These are phyloP conservation scores for Teunomyces atbi DNA, from an alignment of 805 yeast species.

Conservation along the genomic window DNA sequence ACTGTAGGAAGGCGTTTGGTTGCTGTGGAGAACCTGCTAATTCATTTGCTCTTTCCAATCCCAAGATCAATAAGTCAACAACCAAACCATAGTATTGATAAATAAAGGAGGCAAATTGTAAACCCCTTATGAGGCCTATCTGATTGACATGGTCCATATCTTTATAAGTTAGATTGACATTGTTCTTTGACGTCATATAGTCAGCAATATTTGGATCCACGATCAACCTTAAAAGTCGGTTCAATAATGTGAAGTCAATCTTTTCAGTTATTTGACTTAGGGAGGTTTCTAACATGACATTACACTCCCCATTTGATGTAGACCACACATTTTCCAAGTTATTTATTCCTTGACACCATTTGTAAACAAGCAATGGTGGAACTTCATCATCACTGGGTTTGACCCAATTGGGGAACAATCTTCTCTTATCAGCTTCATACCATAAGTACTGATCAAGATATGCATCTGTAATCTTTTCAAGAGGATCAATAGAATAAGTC, in stretches of 20 bases:
- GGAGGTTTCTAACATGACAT: conserved; percentile 80
- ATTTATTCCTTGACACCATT: conserved; percentile 91
- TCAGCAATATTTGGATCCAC: conserved; percentile 93
- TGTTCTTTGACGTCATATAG: conserved; percentile 88
- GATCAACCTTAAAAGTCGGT: conserved; percentile 73
- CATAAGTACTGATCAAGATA: conserved; percentile 92
- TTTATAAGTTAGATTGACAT: conserved; percentile 75
- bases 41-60: conserved; percentile 83
- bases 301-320: conserved; percentile 66
- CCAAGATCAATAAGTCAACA: conserved; percentile 76
- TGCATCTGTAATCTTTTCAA: conserved; percentile 95
- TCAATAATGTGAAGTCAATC: conserved; percentile 82
- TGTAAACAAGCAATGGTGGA: conserved; percentile 87
- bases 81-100: conserved; percentile 88
- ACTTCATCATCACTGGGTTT: conserved; percentile 94
- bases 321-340: conserved; percentile 80
- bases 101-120: conserved; percentile 87
- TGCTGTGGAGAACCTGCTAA: conserved; percentile 72
- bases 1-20: conserved; percentile 81
- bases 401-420: conserved; percentile 91
- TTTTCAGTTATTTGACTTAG: conserved; percentile 75
- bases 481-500: conserved; percentile 82
- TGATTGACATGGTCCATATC: conserved; percentile 95
- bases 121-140: conserved; percentile 82
- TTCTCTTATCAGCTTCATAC: conserved; percentile 90